Percentiles rank a stretch among this genome's conserved stretches.
Evolutionary conservation across 2,329 filamentous ascomycete genomes (phyloP).

Genomic region (Metarhizium guizhouense): DNA sequence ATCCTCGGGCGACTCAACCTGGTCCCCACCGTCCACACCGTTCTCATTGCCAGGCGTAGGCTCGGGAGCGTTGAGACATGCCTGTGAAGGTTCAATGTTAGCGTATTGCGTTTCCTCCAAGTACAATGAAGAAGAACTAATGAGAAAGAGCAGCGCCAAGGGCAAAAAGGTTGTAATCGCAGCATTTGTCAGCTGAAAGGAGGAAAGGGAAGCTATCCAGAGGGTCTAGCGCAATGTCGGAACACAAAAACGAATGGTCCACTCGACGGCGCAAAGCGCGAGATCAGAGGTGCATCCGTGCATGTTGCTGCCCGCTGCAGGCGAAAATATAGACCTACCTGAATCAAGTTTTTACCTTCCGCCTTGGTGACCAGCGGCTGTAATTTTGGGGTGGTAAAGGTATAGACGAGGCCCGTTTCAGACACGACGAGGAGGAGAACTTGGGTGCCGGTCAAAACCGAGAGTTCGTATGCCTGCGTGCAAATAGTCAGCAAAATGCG

Average conservation of each 20-base stretch:
- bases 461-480: slow-evolving; percentile 84
- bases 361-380: slow-evolving; percentile 97
- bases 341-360: slow-evolving; percentile 98
- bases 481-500: slow-evolving; percentile 5
- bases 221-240: background rate
- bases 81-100: slow-evolving; percentile 42
- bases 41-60: slow-evolving; percentile 74
- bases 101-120: background rate
- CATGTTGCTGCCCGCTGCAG: background rate
- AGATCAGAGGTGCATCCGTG: background rate
- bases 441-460: slow-evolving; percentile 94
- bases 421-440: slow-evolving; percentile 94
- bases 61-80: slow-evolving; percentile 93
- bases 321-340: slow-evolving; percentile 45
- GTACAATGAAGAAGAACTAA: too few species aligned
- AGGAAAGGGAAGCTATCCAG: too few species aligned
- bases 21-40: slow-evolving; percentile 65
- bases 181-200: too few species aligned
- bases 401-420: slow-evolving; percentile 95
- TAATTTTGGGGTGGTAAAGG: slow-evolving; percentile 95
- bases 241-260: background rate
- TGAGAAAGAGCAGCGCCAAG: background rate
- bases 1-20: slow-evolving; percentile 88
- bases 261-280: background rate
- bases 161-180: background rate